Evolutionary conservation across 306 rosid species (phyloP).

Genomic region (Medicago arabica): DNA sequence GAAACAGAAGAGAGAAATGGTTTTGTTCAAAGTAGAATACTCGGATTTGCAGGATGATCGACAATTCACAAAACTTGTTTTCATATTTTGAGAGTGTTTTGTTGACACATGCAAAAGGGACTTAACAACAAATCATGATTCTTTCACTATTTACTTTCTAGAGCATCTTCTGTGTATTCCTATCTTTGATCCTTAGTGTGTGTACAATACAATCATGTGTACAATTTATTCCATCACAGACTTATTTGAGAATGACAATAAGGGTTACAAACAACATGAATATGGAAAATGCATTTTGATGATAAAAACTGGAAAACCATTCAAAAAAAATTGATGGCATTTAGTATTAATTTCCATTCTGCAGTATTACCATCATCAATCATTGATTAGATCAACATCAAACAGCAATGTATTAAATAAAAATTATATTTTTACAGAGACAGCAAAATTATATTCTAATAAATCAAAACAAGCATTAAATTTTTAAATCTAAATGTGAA

Average conservation of each 20-base stretch:
- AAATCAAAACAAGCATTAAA: not conserved
- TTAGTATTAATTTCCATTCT: not conserved
- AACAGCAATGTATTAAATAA: constrained; percentile 8
- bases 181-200: not conserved
- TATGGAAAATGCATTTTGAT: not conserved
- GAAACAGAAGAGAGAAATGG: not conserved
- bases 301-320: constrained; percentile 12
- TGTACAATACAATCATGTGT: too few species aligned
- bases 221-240: not conserved
- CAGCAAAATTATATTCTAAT: constrained; percentile 14
- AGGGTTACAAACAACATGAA: not conserved
- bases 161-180: not conserved
- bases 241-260: constrained; percentile 13
- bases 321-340: not conserved
- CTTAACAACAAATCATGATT: too few species aligned
- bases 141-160: not conserved
- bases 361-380: not conserved
- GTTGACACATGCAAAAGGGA: too few species aligned
- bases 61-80: not conserved
- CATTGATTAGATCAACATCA: not conserved
- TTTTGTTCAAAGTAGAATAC: not conserved
- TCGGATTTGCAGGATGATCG: not conserved
- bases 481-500: not conserved
- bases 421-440: not conserved
- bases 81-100: not conserved